phyloP scores from a whole-genome alignment of 2,329 filamentous ascomycete species.

The Alternaria incomplexa region DNA sequence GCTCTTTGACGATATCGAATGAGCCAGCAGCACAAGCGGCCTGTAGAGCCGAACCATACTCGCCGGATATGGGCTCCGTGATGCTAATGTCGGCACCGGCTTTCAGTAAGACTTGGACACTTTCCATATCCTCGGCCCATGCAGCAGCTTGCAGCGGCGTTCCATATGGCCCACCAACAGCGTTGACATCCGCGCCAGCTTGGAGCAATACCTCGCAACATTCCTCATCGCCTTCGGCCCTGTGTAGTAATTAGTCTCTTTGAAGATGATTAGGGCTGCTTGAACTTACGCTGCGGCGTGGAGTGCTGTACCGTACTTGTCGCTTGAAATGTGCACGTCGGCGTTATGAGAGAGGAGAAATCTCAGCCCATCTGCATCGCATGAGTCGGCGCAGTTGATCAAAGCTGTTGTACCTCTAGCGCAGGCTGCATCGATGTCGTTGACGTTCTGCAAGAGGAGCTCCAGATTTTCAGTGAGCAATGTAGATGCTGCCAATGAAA shows the following conservation, averaged over 20 bases:
- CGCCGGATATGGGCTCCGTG: constrained; percentile 15
- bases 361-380: constrained; percentile 20
- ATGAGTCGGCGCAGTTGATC: constrained; percentile 22
- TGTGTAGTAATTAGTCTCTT: constrained; percentile 2
- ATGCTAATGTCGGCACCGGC: constrained; percentile 22
- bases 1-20: constrained; percentile 13
- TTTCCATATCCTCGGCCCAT: constrained; percentile 16
- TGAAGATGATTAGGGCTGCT: not conserved
- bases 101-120: constrained; percentile 16
- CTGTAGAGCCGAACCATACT: constrained; percentile 29
- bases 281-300: constrained; percentile 25
- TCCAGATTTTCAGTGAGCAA: constrained; percentile 21
- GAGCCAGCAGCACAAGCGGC: constrained; percentile 24
- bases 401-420: constrained; percentile 28
- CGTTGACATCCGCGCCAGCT: constrained; percentile 25
- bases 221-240: constrained; percentile 17
- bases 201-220: constrained; percentile 24
- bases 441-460: constrained; percentile 21
- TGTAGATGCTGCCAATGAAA: constrained; percentile 21
- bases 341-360: constrained; percentile 22
- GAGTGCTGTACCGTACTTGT: constrained; percentile 27
- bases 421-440: constrained; percentile 26
- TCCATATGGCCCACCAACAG: constrained; percentile 22
- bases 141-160: constrained; percentile 27
- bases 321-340: constrained; percentile 20